Conservation (phyloP, 352 stramenopile genomes). For the Pythium insidiosum region DNA sequence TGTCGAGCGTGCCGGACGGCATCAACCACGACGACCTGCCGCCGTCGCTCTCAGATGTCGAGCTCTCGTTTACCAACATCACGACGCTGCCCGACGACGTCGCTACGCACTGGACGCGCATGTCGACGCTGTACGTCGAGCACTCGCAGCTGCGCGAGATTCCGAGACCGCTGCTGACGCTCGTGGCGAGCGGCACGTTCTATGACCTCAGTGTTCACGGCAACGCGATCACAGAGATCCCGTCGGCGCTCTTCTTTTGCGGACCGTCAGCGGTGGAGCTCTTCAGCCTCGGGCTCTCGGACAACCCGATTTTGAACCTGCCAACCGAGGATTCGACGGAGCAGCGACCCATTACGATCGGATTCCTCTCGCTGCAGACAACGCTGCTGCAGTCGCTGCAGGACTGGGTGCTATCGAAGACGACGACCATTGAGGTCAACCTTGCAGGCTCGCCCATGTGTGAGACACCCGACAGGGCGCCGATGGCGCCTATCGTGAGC, state of each 20-base stretch:
- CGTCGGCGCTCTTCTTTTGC: neutral
- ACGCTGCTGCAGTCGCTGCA: too few species aligned
- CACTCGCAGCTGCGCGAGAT: conserved; percentile 4
- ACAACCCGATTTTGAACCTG: conserved; percentile 3
- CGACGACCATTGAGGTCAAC: too few species aligned
- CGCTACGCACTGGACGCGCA: conserved; percentile 6
- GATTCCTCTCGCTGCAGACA: too few species aligned
- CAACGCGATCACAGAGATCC: conserved; percentile 5
- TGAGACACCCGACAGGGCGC: too few species aligned
- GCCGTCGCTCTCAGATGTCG: conserved; percentile 4
- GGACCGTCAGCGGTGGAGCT: conserved; percentile 1
- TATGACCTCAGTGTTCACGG: conserved; percentile 12
- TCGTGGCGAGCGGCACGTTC: too few species aligned
- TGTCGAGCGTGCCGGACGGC: conserved; percentile 1
- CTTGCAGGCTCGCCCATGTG: too few species aligned
- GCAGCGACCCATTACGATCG: too few species aligned
- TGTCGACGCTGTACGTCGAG: conserved; percentile 8
- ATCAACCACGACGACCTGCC: conserved; percentile 5
- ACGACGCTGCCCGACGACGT: conserved; percentile 6
- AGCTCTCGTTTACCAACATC: conserved; percentile 12
- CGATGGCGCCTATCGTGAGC: too few species aligned
- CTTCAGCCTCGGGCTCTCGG: conserved; percentile 5
- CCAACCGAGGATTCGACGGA: too few species aligned
- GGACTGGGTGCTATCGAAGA: too few species aligned
- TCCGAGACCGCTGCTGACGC: neutral